Percentiles rank a stretch among this genome's conserved stretches.
phyloP scores from a whole-genome alignment of 768 basidiomycete species.

The Tephrocybe sp. region DNA sequence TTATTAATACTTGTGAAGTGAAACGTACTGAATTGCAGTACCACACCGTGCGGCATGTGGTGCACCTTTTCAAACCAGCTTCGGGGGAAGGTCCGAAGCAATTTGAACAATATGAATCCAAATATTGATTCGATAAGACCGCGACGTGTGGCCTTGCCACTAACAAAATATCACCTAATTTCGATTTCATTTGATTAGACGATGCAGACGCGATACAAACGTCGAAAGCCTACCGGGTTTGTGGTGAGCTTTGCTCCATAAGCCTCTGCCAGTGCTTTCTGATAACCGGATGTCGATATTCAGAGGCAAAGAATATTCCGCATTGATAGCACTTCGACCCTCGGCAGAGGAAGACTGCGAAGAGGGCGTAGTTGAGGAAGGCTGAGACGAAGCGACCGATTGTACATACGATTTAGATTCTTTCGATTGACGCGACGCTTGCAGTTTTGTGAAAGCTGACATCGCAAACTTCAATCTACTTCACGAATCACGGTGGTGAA shows the following conservation, averaged over 20 bases:
- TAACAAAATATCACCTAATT: conserved; percentile 60
- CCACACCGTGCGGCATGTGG: conserved; percentile 62
- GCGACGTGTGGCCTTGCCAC: conserved; percentile 57
- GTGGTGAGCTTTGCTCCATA: conserved; percentile 38
- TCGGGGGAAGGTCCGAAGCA: conserved; percentile 49
- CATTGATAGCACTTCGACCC: conserved; percentile 13
- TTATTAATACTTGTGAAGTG: no score
- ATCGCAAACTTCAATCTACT: conserved; percentile 1
- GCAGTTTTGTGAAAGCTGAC: conserved; percentile 32
- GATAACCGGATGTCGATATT: conserved; percentile 37
- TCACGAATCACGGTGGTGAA: no score
- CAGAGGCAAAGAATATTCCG: conserved; percentile 32
- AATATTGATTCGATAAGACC: conserved; percentile 61
- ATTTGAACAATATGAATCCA: conserved; percentile 67
- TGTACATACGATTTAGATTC: conserved; percentile 37
- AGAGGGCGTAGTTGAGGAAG: conserved; percentile 17
- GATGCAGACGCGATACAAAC: background rate
- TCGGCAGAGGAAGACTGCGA: conserved; percentile 26
- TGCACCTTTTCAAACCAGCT: conserved; percentile 64
- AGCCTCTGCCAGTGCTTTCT: conserved; percentile 39
- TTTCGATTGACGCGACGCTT: conserved; percentile 25
- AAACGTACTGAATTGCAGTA: conserved; percentile 75
- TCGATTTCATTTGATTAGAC: background rate
- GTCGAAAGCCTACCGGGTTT: conserved; percentile 34
- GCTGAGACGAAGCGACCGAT: conserved; percentile 19